A percentile compares a stretch with the other conserved stretches of the same genome.
Evolutionary conservation across 169 alveolate genomes (phyloP).

Genomic region (Cyclospora cayetanensis): DNA sequence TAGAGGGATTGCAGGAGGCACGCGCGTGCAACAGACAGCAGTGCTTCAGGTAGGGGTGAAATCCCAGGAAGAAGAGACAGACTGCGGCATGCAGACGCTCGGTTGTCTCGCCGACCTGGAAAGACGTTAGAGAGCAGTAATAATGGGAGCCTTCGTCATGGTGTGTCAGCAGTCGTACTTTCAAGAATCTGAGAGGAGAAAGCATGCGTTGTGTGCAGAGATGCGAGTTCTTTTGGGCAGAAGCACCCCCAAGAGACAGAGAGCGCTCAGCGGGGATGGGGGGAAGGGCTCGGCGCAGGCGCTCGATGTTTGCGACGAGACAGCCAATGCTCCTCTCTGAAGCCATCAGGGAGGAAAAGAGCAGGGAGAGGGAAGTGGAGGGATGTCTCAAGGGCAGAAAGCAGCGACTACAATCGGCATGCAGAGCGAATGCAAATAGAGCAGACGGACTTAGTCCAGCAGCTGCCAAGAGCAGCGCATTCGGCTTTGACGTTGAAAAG

Average conservation of each 20-base stretch:
- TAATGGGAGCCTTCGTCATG: constrained; percentile 83
- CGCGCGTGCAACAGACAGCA: too few species aligned
- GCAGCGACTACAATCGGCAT: not conserved
- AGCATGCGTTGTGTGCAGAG: not conserved
- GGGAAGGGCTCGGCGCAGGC: not conserved
- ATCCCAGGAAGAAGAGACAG: too few species aligned
- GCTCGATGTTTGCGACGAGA: not conserved
- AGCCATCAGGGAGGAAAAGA: not conserved
- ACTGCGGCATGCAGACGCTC: too few species aligned
- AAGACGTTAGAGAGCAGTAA: constrained; percentile 85
- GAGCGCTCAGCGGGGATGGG: not conserved
- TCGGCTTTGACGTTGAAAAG: constrained; percentile 80
- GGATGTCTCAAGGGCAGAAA: not conserved
- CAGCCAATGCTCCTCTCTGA: not conserved
- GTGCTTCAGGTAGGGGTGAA: too few species aligned
- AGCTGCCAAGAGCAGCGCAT: constrained; percentile 76
- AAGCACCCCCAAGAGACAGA: not conserved
- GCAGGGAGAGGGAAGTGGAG: not conserved
- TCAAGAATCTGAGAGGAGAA: constrained; percentile 75
- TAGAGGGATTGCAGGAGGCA: too few species aligned
- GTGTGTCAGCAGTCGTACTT: constrained; percentile 83
- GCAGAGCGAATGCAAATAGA: too few species aligned
- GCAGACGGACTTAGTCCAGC: constrained; percentile 62
- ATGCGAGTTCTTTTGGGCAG: not conserved
- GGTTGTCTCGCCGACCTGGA: constrained; percentile 69